These are phyloP conservation scores for Saturnispora besseyi DNA, from an alignment of 805 yeast genomes.

Conservation along the genomic window DNA sequence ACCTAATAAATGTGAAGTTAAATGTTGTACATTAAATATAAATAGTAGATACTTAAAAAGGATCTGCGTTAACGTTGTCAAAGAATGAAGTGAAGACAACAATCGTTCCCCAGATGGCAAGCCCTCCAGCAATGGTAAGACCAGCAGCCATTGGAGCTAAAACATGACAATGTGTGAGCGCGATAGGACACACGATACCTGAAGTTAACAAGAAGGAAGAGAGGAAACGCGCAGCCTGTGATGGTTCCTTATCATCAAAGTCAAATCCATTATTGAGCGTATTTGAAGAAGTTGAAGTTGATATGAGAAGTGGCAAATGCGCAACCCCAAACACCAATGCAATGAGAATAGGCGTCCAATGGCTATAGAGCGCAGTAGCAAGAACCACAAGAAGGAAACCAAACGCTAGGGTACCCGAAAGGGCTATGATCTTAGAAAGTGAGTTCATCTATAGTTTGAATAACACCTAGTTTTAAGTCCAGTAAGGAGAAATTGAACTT, in stretches of 20 bases:
- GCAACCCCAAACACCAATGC: conserved; percentile 55
- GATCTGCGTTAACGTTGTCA: conserved; percentile 38
- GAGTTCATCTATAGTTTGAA: conserved; percentile 36
- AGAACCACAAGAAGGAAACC: conserved; percentile 85
- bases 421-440: conserved; percentile 65
- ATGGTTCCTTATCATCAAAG: conserved; percentile 3
- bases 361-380: conserved; percentile 80
- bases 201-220: conserved; percentile 71
- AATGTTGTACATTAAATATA: neutral
- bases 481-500: neutral
- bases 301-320: conserved; percentile 60
- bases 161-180: conserved; percentile 66
- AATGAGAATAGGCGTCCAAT: conserved; percentile 84
- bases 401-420: conserved; percentile 70
- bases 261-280: conserved; percentile 36
- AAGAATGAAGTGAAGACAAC: conserved; percentile 76
- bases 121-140: conserved; percentile 80
- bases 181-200: conserved; percentile 66
- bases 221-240: conserved; percentile 54
- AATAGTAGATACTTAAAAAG: conserved; percentile 13
- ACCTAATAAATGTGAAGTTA: neutral
- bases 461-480: neutral
- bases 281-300: conserved; percentile 34
- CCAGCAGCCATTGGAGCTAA: conserved; percentile 61
- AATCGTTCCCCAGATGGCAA: conserved; percentile 72